A percentile compares a stretch with the other conserved stretches of the same genome.
Conservation (phyloP, 139 green algal genomes). For the Nannochloris sp. region DNA sequence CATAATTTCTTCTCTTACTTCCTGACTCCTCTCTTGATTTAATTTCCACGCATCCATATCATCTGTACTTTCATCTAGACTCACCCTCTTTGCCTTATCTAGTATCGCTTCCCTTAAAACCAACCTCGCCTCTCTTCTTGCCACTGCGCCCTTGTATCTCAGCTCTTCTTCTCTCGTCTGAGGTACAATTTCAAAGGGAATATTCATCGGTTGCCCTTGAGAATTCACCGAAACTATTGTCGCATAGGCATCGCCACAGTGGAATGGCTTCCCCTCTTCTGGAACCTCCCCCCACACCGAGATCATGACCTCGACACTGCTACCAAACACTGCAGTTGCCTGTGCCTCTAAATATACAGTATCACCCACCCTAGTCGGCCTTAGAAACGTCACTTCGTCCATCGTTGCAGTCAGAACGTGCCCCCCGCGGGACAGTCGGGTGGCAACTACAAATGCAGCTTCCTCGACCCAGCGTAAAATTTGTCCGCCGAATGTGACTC, state of each 20-base stretch:
- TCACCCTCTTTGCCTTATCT: not conserved
- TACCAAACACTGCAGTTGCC: slow-evolving; percentile 69
- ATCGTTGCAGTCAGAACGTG: slow-evolving; percentile 64
- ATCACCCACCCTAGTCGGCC: slow-evolving; percentile 62
- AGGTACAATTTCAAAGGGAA: slow-evolving; percentile 24
- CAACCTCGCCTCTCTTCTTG: slow-evolving; percentile 10
- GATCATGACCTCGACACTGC: slow-evolving; percentile 67
- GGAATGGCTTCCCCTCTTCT: slow-evolving; percentile 40
- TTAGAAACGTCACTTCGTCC: slow-evolving; percentile 61
- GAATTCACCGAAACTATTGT: slow-evolving; percentile 51
- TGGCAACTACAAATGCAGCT: slow-evolving; percentile 68
- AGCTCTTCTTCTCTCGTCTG: slow-evolving; percentile 9
- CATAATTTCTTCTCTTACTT: too few relatives aligned
- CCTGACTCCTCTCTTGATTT: too few relatives aligned
- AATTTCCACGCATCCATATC: too few relatives aligned
- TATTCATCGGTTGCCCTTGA: slow-evolving; percentile 7
- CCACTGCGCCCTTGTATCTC: slow-evolving; percentile 8
- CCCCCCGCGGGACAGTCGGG: slow-evolving; percentile 44
- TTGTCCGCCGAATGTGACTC: slow-evolving; percentile 75
- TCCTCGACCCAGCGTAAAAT: slow-evolving; percentile 73
- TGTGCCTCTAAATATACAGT: slow-evolving; percentile 70
- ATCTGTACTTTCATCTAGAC: slow-evolving; percentile 20
- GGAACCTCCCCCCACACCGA: slow-evolving; percentile 65
- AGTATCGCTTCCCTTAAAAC: slow-evolving; percentile 10
- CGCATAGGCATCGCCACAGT: slow-evolving; percentile 63